Conservation (phyloP, 305 asterid species). For the Fraxinus latifolia region DNA sequence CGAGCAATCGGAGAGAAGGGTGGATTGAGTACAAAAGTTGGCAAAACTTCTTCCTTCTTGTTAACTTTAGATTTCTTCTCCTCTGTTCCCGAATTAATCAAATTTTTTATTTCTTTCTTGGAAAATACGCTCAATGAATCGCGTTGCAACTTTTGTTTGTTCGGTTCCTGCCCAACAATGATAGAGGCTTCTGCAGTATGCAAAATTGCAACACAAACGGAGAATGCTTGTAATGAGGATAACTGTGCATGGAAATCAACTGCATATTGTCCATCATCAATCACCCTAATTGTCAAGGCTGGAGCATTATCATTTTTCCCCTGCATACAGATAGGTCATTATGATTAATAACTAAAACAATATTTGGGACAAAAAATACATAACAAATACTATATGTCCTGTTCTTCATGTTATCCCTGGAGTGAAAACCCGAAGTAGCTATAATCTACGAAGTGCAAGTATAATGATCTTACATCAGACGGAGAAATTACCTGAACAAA, state of each 20-base stretch:
- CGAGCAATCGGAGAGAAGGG: conserved; percentile 90
- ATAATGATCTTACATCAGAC: conserved; percentile 10
- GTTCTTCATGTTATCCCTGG: not conserved
- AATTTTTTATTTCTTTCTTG: conserved; percentile 52
- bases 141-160: conserved; percentile 40
- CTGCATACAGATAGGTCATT: conserved; percentile 35
- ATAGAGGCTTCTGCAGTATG: conserved; percentile 69
- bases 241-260: conserved; percentile 85
- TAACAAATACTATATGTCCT: not conserved
- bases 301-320: conserved; percentile 61
- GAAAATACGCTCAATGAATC: conserved; percentile 53
- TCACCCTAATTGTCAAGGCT: conserved; percentile 51
- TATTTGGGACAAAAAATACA: not conserved
- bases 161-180: conserved; percentile 40
- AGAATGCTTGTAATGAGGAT: conserved; percentile 82
- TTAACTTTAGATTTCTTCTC: conserved; percentile 47
- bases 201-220: conserved; percentile 67
- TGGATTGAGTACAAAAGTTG: conserved; percentile 68
- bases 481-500: conserved; percentile 63
- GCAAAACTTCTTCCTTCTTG: conserved; percentile 47
- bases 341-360: not conserved
- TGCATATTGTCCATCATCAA: conserved; percentile 58
- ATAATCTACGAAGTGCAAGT: not conserved
- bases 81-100: conserved; percentile 47
- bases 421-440: not conserved